These are phyloP conservation scores for Anthostomella pinea DNA, from an alignment of 2,329 filamentous ascomycete species.

Conservation along the genomic window DNA sequence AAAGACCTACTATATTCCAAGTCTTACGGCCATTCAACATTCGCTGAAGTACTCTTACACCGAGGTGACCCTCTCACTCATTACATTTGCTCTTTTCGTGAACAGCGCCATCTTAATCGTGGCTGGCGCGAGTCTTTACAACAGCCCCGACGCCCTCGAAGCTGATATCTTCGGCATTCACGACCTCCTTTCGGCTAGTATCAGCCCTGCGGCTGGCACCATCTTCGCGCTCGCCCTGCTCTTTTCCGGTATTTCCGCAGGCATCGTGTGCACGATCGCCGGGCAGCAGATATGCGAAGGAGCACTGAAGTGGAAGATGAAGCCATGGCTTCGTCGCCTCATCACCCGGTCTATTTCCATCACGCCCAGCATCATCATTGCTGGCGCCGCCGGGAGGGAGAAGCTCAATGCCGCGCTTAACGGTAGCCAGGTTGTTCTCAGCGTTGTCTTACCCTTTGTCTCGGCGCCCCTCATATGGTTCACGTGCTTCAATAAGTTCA, in stretches of 20 bases:
- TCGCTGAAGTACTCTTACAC: slow-evolving; percentile 72
- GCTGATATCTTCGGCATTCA: slow-evolving; percentile 86
- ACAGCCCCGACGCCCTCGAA: slow-evolving; percentile 55
- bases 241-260: slow-evolving; percentile 75
- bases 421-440: slow-evolving; percentile 74
- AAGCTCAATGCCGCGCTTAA: slow-evolving; percentile 72
- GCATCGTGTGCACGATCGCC: slow-evolving; percentile 84
- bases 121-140: slow-evolving; percentile 72
- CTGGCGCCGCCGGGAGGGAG: slow-evolving; percentile 68
- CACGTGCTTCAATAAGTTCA: slow-evolving; percentile 74
- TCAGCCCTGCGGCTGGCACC: slow-evolving; percentile 73
- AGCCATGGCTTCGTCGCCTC: slow-evolving; percentile 75
- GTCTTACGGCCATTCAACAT: slow-evolving; percentile 67
- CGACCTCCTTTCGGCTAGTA: slow-evolving; percentile 62
- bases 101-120: slow-evolving; percentile 82
- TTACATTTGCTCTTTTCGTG: slow-evolving; percentile 81
- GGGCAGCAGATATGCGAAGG: slow-evolving; percentile 89
- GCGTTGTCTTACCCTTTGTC: slow-evolving; percentile 78
- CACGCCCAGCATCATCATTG: slow-evolving; percentile 78
- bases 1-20: slow-evolving; percentile 64
- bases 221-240: slow-evolving; percentile 82
- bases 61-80: slow-evolving; percentile 69
- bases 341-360: slow-evolving; percentile 79
- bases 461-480: slow-evolving; percentile 82
- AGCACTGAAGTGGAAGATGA: slow-evolving; percentile 69